Evolutionary conservation across 106 monocot species (phyloP).

Genomic region (Acorus gramineus): DNA sequence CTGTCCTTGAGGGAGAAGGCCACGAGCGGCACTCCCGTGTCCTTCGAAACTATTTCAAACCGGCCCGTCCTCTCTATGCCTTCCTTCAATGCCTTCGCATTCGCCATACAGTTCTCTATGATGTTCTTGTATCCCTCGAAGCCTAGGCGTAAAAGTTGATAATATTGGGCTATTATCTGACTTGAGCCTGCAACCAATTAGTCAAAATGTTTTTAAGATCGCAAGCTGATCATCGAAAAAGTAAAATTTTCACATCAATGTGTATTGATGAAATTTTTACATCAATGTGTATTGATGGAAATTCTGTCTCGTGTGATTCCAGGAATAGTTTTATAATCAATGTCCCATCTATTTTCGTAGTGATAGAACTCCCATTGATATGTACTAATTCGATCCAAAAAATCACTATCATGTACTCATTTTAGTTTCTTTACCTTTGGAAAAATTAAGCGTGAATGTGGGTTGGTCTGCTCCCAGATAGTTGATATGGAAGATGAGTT

Average conservation of each 20-base stretch:
- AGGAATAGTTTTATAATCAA: too few species aligned
- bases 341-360: too few species aligned
- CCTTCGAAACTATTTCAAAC: slow-evolving; percentile 72
- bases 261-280: not conserved
- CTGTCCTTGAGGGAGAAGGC: slow-evolving; percentile 65
- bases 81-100: slow-evolving; percentile 38
- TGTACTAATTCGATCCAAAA: too few species aligned
- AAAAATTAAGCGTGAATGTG: slow-evolving; percentile 86
- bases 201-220: not conserved
- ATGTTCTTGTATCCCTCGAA: slow-evolving; percentile 84
- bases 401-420: not conserved
- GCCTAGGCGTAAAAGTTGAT: slow-evolving; percentile 80
- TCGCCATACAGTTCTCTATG: slow-evolving; percentile 77
- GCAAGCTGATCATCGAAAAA: not conserved
- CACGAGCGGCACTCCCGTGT: slow-evolving; percentile 65
- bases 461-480: slow-evolving; percentile 93
- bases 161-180: slow-evolving; percentile 90
- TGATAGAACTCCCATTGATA: too few species aligned
- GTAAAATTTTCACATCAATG: not conserved
- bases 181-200: slow-evolving; percentile 47
- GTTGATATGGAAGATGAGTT: slow-evolving; percentile 88
- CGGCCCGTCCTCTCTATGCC: slow-evolving; percentile 43
- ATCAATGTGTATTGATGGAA: too few species aligned
- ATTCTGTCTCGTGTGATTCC: too few species aligned
- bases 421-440: slow-evolving; percentile 41